Conservation (phyloP, 2,329 filamentous ascomycete species). For the Beauveria scarabaeidicola region DNA sequence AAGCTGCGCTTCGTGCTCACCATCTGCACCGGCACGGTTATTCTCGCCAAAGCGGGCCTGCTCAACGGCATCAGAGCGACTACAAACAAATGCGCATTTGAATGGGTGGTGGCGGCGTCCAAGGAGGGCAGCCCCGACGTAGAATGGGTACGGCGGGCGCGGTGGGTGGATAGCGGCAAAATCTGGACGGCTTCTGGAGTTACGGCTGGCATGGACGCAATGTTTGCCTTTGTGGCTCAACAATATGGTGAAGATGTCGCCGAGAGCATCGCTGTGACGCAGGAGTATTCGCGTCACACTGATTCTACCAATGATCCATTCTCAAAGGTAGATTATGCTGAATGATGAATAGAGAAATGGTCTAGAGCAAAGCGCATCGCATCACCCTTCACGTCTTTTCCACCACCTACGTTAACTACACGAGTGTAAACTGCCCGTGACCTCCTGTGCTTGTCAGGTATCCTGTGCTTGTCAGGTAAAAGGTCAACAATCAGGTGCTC, state of each 20-base stretch:
- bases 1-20: conserved; percentile 41
- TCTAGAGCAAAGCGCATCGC: background rate
- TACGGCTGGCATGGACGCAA: conserved; percentile 53
- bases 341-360: background rate
- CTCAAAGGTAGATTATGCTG: background rate
- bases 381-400: no score
- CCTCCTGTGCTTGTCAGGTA: no score
- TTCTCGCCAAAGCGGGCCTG: conserved; percentile 43
- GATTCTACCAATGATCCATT: background rate
- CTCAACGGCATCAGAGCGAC: conserved; percentile 47
- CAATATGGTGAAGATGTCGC: conserved; percentile 10
- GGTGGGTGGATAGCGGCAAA: conserved; percentile 51
- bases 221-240: conserved; percentile 38
- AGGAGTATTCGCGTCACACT: background rate
- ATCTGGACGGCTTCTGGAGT: conserved; percentile 52
- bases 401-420: no score
- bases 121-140: conserved; percentile 32
- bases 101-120: conserved; percentile 19
- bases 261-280: background rate
- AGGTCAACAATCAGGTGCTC: no score
- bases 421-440: no score
- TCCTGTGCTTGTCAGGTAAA: no score
- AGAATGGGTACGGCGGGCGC: conserved; percentile 42
- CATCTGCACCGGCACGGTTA: conserved; percentile 47
- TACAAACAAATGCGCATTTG: conserved; percentile 46